These are phyloP conservation scores for Malassezia equina DNA, from an alignment of 1,284 basidiomycete genomes.

Conservation along the genomic window DNA sequence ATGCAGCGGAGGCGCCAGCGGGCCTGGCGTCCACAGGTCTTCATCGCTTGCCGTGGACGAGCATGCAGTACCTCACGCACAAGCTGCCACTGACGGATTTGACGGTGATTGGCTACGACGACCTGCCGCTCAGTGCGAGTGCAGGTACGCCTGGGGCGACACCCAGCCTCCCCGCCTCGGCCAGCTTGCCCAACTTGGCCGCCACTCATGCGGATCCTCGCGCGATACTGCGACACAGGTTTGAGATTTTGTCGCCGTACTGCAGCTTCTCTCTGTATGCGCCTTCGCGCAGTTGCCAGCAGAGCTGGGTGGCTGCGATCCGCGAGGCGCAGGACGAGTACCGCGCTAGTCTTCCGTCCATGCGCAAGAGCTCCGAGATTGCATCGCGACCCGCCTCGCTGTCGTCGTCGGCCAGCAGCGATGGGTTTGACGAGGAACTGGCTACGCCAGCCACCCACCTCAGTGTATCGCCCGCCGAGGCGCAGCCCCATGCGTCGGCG, in stretches of 20 bases:
- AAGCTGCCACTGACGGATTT: conserved; percentile 41
- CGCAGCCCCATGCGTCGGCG: neutral
- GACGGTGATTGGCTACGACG: conserved; percentile 40
- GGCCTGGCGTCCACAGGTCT: neutral
- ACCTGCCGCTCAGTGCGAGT: neutral
- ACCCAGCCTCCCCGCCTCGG: neutral
- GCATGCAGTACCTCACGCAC: conserved; percentile 34
- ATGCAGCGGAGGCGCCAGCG: neutral
- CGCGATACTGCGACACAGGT: conserved; percentile 23
- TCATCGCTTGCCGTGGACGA: conserved; percentile 14
- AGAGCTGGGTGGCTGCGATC: conserved; percentile 38
- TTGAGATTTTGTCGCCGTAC: conserved; percentile 45
- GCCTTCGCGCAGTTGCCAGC: conserved; percentile 23
- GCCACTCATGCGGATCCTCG: neutral
- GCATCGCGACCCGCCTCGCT: conserved; percentile 13
- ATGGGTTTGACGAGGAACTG: neutral
- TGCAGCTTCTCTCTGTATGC: conserved; percentile 47
- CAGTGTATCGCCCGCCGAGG: neutral
- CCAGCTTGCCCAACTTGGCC: conserved; percentile 6
- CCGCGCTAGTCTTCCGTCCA: conserved; percentile 32
- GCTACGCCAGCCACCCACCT: neutral
- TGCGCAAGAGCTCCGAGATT: conserved; percentile 11
- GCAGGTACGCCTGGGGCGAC: neutral
- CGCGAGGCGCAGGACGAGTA: conserved; percentile 39
- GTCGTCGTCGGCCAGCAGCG: conserved; percentile 2